phyloP scores from a whole-genome alignment of 106 monocot species.

The Dendrobium catenatum region DNA sequence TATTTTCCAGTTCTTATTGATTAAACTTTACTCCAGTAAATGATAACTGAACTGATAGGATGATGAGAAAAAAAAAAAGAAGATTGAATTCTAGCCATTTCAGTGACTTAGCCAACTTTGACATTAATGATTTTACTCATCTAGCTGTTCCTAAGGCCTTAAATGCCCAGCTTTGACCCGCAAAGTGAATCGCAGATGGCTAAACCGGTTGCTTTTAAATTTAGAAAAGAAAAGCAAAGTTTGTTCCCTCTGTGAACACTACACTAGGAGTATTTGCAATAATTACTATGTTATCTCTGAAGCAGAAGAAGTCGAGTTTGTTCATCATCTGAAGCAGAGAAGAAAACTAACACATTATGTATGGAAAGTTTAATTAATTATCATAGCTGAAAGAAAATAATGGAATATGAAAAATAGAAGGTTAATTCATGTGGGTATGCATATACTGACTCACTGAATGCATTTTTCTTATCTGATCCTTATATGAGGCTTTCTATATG shows the following conservation, averaged over 20 bases:
- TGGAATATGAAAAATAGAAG: background rate
- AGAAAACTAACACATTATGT: background rate
- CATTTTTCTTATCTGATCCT: too few species aligned
- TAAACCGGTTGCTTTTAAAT: background rate
- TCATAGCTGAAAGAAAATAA: background rate
- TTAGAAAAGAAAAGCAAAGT: background rate
- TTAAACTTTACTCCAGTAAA: background rate
- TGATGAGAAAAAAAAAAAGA: background rate
- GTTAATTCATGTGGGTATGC: background rate
- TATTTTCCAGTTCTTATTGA: background rate
- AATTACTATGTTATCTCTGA: background rate
- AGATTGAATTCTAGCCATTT: background rate
- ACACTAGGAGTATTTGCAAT: background rate
- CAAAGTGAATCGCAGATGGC: background rate
- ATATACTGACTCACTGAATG: too few species aligned
- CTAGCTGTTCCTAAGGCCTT: background rate
- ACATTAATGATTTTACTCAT: background rate
- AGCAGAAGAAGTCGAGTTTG: background rate
- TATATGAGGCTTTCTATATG: too few species aligned
- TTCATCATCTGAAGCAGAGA: background rate
- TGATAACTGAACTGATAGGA: background rate
- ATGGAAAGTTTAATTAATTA: background rate
- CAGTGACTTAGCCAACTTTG: background rate
- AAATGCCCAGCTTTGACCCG: background rate
- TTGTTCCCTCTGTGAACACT: background rate